These are phyloP conservation scores for Hypoxylon rickii DNA, from an alignment of 495 filamentous ascomycete genomes.

Conservation along the genomic window DNA sequence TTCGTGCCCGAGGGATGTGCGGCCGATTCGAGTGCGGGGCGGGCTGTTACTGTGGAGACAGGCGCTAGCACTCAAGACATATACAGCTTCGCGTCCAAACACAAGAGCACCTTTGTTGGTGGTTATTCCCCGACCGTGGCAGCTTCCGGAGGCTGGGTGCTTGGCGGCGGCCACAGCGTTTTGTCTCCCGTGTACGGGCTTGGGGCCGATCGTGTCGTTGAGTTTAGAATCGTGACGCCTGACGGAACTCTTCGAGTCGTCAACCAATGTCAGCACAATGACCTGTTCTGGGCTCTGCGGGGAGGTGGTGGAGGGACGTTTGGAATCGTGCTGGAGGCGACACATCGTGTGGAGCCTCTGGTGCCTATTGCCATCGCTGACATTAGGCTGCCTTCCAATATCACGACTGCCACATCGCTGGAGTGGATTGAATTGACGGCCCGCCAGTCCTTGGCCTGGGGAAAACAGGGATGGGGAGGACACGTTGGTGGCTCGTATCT, in stretches of 20 bases:
- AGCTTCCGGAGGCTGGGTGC: slow-evolving; percentile 60
- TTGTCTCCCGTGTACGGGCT: slow-evolving; percentile 63
- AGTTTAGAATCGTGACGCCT: slow-evolving; percentile 65
- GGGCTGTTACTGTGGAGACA: slow-evolving; percentile 45
- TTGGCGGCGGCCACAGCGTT: slow-evolving; percentile 64
- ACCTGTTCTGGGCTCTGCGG: slow-evolving; percentile 66
- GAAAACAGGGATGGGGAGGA: slow-evolving; percentile 54
- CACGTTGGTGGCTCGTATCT: slow-evolving; percentile 45
- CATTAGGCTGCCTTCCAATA: slow-evolving; percentile 44
- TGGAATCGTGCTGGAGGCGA: slow-evolving; percentile 54
- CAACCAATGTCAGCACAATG: slow-evolving; percentile 52
- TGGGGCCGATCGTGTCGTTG: slow-evolving; percentile 64
- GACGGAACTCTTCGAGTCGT: slow-evolving; percentile 54
- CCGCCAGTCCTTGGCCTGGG: slow-evolving; percentile 48
- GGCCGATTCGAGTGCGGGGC: slow-evolving; percentile 36
- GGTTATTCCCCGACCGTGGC: slow-evolving; percentile 53
- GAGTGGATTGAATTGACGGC: slow-evolving; percentile 47
- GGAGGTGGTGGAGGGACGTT: slow-evolving; percentile 63
- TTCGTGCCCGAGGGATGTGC: slow-evolving; percentile 39
- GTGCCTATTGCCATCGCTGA: slow-evolving; percentile 43
- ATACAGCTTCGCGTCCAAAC: slow-evolving; percentile 36
- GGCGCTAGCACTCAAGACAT: slow-evolving; percentile 47
- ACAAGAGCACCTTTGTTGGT: slow-evolving; percentile 44
- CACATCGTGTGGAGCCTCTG: slow-evolving; percentile 45
- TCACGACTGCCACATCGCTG: slow-evolving; percentile 31